Base-by-base conservation (phyloP, 2,329 filamentous ascomycete species). In the Monilinia aucupariae region DNA sequence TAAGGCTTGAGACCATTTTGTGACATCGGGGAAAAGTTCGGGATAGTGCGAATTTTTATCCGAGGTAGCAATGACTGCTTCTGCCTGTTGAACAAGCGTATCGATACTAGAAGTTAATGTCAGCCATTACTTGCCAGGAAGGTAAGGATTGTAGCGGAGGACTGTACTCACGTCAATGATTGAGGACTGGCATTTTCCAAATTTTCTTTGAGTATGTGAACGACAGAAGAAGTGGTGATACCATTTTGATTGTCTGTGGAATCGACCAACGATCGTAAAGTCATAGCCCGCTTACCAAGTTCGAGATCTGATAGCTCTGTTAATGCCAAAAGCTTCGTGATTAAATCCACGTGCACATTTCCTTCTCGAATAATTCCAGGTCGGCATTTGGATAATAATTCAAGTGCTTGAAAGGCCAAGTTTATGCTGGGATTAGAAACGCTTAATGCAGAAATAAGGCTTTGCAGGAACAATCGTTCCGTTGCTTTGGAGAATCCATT, bases 1-100 rank as follows among this genome's bases (percentile, higher is more conserved):
- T 3, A 96, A 75, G 17, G 89, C 82, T 17, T 79, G 69, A 68
- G 82, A 79, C 92, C 92, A 97, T 12, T 83, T 76, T 2, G 81
- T 76, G 0, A 79, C 76, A 67, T 81, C 81, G 0, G 91, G 91
- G 45, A 94, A 78, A 5, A 93, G 74, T 13, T 80, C 78, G 64
- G 39, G 41, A 15, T 65, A 34, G 8, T 78, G 74, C 1, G 73
- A 65, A 0, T 73, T 68, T 1, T 74, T 70, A 1, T 69, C 65
- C 0, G 76, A 76, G 1, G 73, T 71, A 20, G 74, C 71, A 6
- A 78, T 73, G 17, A 81, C 68, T 25, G 75, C 71, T 9, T 75
- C 64, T 1, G 79, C 79, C 69, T 82, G 82, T 20, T 79, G 75
- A 0, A 82, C 77, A 49, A 87, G 71, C 0, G 82, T 85, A 22